These are phyloP conservation scores for Tothia fuscella DNA, from an alignment of 2,329 filamentous ascomycete species.

Conservation along the genomic window DNA sequence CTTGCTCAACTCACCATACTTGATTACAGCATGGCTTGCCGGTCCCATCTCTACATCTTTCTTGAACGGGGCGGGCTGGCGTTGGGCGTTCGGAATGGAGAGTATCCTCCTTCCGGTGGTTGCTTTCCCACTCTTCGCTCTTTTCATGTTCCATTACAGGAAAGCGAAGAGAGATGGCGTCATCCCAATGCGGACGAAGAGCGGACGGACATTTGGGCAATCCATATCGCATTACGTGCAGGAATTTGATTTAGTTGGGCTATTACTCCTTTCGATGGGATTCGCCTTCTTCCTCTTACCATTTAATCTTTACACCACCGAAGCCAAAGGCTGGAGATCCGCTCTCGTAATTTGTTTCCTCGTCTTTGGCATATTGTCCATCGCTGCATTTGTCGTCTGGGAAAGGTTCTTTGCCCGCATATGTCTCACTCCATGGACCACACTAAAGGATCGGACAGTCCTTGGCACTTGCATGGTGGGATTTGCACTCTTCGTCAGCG, in stretches of 20 bases:
- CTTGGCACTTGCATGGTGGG: slow-evolving; percentile 40
- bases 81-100: slow-evolving; percentile 58
- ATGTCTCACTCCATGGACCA: slow-evolving; percentile 32
- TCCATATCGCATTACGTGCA: slow-evolving; percentile 43
- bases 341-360: slow-evolving; percentile 30
- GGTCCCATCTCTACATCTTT: slow-evolving; percentile 45
- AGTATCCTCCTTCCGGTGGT: slow-evolving; percentile 51
- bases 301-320: slow-evolving; percentile 39
- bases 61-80: slow-evolving; percentile 44
- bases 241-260: slow-evolving; percentile 53
- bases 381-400: slow-evolving; percentile 27
- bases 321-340: slow-evolving; percentile 21
- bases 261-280: slow-evolving; percentile 48
- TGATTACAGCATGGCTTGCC: slow-evolving; percentile 53
- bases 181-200: slow-evolving; percentile 31
- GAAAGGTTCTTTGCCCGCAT: slow-evolving; percentile 29
- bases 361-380: slow-evolving; percentile 25
- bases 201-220: slow-evolving; percentile 35
- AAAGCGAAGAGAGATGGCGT: slow-evolving; percentile 42
- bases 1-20: slow-evolving; percentile 50
- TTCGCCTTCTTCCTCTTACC: slow-evolving; percentile 56
- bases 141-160: slow-evolving; percentile 6
- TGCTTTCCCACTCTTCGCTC: slow-evolving; percentile 50
- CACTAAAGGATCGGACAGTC: slow-evolving; percentile 38
- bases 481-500: slow-evolving; percentile 21